phyloP scores from a whole-genome alignment of 179 eudicot genomes.

The Actinidia chinensis region DNA sequence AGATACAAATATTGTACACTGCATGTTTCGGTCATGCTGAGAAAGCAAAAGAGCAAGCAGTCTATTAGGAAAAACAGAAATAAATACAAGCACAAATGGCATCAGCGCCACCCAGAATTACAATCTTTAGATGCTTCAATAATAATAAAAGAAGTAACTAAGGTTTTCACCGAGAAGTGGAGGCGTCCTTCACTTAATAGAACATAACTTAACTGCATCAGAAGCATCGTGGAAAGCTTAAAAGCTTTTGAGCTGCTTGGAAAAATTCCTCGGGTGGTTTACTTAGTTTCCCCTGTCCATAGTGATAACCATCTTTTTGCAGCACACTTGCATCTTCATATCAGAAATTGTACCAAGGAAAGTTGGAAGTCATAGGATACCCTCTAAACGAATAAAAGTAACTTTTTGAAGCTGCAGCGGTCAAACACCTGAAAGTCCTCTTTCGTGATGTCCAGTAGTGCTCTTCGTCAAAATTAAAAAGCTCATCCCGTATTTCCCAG shows the following conservation, averaged over 20 bases:
- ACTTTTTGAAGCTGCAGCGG: not conserved
- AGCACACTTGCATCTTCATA: conserved; percentile 2
- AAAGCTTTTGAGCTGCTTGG: conserved; percentile 1
- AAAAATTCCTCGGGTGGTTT: not conserved
- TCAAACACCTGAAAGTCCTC: not conserved
- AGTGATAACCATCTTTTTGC: conserved; percentile 4
- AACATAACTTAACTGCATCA: conserved; percentile 2
- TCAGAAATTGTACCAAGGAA: conserved; percentile 2
- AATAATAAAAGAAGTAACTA: not conserved
- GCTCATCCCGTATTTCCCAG: not conserved
- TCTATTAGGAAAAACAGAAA: too few species aligned
- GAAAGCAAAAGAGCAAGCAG: too few species aligned
- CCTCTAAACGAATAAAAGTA: not conserved
- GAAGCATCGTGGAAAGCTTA: conserved; percentile 15
- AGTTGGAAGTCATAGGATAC: not conserved
- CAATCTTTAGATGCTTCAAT: not conserved
- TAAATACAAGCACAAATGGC: too few species aligned
- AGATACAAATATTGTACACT: too few species aligned
- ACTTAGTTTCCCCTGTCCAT: not conserved
- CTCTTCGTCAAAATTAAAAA: not conserved
- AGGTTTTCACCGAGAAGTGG: not conserved
- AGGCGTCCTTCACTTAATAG: not conserved
- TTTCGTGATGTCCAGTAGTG: not conserved
- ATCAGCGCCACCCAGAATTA: too few species aligned
- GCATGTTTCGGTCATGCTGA: too few species aligned